Conservation (phyloP, 768 basidiomycete species). For the Rubroboletus pulcherrimus region DNA sequence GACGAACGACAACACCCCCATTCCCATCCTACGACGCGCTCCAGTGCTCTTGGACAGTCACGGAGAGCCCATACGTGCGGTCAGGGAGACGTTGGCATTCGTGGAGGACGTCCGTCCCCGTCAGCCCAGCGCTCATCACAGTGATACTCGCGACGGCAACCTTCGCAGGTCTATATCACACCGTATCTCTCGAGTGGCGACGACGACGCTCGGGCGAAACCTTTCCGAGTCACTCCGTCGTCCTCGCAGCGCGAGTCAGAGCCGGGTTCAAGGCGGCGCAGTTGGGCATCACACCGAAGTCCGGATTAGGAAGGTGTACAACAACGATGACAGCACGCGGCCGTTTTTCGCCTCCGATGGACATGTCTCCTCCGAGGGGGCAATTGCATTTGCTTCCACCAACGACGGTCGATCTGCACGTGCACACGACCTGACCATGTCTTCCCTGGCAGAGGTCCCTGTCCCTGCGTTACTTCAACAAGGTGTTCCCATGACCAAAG, state of each 20-base stretch:
- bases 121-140: neutral
- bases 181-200: constrained; percentile 33
- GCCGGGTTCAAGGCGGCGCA: neutral
- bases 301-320: constrained; percentile 26
- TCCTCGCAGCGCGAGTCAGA: constrained; percentile 8
- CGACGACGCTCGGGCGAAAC: constrained; percentile 29
- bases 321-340: neutral
- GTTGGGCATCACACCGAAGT: neutral
- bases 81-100: constrained; percentile 3
- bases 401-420: neutral
- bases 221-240: constrained; percentile 23
- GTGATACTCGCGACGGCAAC: constrained; percentile 3
- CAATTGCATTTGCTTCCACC: neutral
- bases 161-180: constrained; percentile 35
- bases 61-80: constrained; percentile 18
- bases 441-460: constrained; percentile 36
- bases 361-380: neutral
- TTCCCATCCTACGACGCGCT: constrained; percentile 36
- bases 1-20: constrained; percentile 2
- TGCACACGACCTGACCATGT: constrained; percentile 6
- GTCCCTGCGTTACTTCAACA: constrained; percentile 57
- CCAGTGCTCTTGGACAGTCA: constrained; percentile 34
- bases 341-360: neutral
- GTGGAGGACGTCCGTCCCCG: neutral
- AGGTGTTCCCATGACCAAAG: constrained; percentile 78